Percentiles rank a stretch among this genome's conserved stretches.
Conservation (phyloP, 345 rosid species). For the Melastoma malabathricum region DNA sequence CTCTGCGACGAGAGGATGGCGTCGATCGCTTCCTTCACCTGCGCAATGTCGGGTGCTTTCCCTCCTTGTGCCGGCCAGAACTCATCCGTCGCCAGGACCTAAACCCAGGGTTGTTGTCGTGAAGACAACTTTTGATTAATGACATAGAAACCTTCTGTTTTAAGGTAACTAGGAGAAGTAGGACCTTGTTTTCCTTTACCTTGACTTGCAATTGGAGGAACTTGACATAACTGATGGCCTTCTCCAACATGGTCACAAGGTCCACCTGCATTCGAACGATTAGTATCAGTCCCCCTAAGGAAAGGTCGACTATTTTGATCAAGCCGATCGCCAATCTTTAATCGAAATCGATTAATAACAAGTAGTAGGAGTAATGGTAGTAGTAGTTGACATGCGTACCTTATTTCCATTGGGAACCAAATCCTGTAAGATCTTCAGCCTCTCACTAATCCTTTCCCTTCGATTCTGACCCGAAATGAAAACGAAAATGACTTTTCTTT, state of each 20-base stretch:
- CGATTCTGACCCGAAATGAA: conserved; percentile 43
- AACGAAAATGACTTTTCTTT: too few species aligned
- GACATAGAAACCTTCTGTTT: too few species aligned
- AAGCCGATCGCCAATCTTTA: not conserved
- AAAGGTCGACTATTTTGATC: not conserved
- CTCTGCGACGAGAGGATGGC: conserved; percentile 76
- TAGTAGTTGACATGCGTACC: conserved; percentile 19
- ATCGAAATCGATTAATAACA: not conserved
- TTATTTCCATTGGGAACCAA: conserved; percentile 86
- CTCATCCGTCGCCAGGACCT: conserved; percentile 93
- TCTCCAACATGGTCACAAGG: conserved; percentile 91
- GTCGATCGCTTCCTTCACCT: conserved; percentile 94
- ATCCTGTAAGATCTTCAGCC: conserved; percentile 73
- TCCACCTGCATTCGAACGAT: conserved; percentile 41
- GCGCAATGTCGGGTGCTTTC: conserved; percentile 85
- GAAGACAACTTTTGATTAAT: not conserved
- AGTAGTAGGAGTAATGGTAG: not conserved
- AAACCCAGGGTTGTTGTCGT: not conserved
- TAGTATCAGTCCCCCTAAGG: not conserved
- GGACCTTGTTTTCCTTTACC: conserved; percentile 16
- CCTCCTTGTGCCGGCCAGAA: conserved; percentile 96
- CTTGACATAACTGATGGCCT: conserved; percentile 81
- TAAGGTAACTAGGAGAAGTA: not conserved
- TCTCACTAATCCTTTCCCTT: conserved; percentile 80
- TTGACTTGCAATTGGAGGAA: conserved; percentile 97